These are phyloP conservation scores for Typha latifolia DNA, from an alignment of 176 grass and related monocot genomes.

Conservation along the genomic window DNA sequence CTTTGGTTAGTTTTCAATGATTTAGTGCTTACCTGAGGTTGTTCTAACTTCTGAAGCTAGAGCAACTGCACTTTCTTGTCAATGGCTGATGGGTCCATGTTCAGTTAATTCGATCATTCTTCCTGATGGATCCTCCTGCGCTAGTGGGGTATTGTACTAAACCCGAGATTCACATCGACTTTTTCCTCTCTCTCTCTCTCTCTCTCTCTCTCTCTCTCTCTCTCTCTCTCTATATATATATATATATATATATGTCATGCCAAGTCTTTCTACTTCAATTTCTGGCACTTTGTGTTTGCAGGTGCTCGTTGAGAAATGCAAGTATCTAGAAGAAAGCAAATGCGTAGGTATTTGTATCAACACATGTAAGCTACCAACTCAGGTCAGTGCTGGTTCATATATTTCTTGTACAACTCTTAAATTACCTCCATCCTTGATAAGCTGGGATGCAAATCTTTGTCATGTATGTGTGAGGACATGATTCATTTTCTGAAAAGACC, in stretches of 20 bases:
- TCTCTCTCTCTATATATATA: not conserved
- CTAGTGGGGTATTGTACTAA: slow-evolving; percentile 55
- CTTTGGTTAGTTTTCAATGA: not conserved
- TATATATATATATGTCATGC: not conserved
- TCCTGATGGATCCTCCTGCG: slow-evolving; percentile 45
- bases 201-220: not conserved
- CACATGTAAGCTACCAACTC: slow-evolving; percentile 90
- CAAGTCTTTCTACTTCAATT: not conserved
- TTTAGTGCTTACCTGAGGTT: not conserved
- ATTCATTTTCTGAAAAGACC: not conserved
- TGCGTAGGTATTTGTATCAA: slow-evolving; percentile 86
- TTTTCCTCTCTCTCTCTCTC: too few species aligned
- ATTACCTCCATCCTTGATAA: not conserved
- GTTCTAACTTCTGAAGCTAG: slow-evolving; percentile 48
- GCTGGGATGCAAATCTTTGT: not conserved
- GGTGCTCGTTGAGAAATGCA: slow-evolving; percentile 78
- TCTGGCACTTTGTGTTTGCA: slow-evolving; percentile 4
- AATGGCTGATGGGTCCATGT: slow-evolving; percentile 89
- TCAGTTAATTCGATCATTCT: slow-evolving; percentile 64
- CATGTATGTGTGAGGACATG: not conserved
- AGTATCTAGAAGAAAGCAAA: slow-evolving; percentile 88
- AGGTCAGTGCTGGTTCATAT: slow-evolving; percentile 42
- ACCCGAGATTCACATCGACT: not conserved
- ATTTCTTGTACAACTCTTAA: not conserved
- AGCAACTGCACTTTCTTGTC: slow-evolving; percentile 70